A percentile compares a stretch with the other conserved stretches of the same genome.
Evolutionary conservation across 2,329 filamentous ascomycete genomes (phyloP).

Genomic region (Trichoderma breve): DNA sequence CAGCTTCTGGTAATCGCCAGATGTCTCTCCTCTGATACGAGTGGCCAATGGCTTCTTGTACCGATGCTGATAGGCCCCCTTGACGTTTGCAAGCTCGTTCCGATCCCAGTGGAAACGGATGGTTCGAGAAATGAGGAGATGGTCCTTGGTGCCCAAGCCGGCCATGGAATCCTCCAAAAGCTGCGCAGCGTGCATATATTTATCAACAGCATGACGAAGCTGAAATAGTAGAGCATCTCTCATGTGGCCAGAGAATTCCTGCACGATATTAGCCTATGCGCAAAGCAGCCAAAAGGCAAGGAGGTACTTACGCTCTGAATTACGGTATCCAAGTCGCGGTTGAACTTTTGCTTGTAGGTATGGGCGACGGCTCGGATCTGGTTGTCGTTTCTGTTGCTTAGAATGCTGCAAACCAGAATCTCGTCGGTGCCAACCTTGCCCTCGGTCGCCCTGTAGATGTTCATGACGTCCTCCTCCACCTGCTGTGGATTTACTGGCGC

Average conservation of each 20-base stretch:
- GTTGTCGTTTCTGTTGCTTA: slow-evolving; percentile 72
- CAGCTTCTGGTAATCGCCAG: slow-evolving; percentile 75
- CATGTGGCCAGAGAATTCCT: slow-evolving; percentile 92
- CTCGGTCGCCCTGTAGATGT: slow-evolving; percentile 75
- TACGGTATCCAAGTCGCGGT: slow-evolving; percentile 66
- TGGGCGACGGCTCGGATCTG: slow-evolving; percentile 81
- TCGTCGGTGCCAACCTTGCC: slow-evolving; percentile 72
- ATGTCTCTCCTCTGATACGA: slow-evolving; percentile 78
- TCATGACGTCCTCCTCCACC: slow-evolving; percentile 71
- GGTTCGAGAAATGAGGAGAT: slow-evolving; percentile 72
- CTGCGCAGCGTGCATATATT: slow-evolving; percentile 77
- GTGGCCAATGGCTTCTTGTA: slow-evolving; percentile 66
- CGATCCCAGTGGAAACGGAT: slow-evolving; percentile 83
- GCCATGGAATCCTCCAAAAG: slow-evolving; percentile 85
- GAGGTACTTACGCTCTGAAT: slow-evolving; percentile 61
- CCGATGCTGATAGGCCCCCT: slow-evolving; percentile 69
- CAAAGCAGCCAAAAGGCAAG: neutral
- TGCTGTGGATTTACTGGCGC: slow-evolving; percentile 69
- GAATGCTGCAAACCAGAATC: slow-evolving; percentile 72
- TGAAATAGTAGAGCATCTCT: slow-evolving; percentile 77
- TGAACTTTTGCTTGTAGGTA: slow-evolving; percentile 71
- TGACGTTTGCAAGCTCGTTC: slow-evolving; percentile 71
- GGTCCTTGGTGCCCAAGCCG: slow-evolving; percentile 83
- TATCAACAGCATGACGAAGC: slow-evolving; percentile 73
- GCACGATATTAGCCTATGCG: neutral